Percentiles rank a stretch among this genome's conserved stretches.
phyloP scores from a whole-genome alignment of 2,329 filamentous ascomycete species.

The Aspergillus pseudotamarii region DNA sequence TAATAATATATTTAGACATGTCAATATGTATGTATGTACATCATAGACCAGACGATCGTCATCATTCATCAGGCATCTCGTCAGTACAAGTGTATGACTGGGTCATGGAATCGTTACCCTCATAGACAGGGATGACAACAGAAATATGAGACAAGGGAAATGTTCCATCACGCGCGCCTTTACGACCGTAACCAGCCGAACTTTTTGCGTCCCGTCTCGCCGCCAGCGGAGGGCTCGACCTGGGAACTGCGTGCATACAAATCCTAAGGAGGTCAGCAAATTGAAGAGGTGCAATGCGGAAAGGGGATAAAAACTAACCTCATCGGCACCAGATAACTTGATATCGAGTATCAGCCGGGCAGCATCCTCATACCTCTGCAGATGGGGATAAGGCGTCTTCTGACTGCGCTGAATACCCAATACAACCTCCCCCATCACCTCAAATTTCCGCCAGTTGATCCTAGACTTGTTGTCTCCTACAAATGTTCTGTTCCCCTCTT shows the following conservation, averaged over 20 bases:
- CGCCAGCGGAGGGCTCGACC: conserved; percentile 51
- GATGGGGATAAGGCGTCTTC: conserved; percentile 74
- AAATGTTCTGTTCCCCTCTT: conserved; percentile 90
- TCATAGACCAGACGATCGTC: conserved; percentile 23
- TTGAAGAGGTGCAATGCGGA: not conserved
- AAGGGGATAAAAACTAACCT: conserved; percentile 62
- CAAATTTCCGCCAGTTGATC: conserved; percentile 98
- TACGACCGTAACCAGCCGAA: conserved; percentile 47
- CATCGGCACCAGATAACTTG: conserved; percentile 80
- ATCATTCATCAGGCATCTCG: conserved; percentile 21
- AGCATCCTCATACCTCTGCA: conserved; percentile 69
- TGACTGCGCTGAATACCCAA: conserved; percentile 91
- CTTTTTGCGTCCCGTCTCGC: conserved; percentile 43
- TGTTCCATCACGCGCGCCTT: conserved; percentile 1
- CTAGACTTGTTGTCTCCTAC: conserved; percentile 71
- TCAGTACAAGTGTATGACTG: conserved; percentile 13
- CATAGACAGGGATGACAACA: not conserved
- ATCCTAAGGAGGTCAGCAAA: conserved; percentile 46
- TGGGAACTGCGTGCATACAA: conserved; percentile 62
- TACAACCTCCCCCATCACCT: conserved; percentile 90
- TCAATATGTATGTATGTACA: conserved; percentile 27
- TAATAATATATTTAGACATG: conserved; percentile 6
- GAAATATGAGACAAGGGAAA: not conserved
- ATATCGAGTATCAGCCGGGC: conserved; percentile 79
- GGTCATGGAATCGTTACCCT: conserved; percentile 12